Evolutionary conservation across 441 rosid genomes (phyloP), one percentile per base, ranked within the genome.

Genomic region (Theobroma grandiflorum): DNA sequence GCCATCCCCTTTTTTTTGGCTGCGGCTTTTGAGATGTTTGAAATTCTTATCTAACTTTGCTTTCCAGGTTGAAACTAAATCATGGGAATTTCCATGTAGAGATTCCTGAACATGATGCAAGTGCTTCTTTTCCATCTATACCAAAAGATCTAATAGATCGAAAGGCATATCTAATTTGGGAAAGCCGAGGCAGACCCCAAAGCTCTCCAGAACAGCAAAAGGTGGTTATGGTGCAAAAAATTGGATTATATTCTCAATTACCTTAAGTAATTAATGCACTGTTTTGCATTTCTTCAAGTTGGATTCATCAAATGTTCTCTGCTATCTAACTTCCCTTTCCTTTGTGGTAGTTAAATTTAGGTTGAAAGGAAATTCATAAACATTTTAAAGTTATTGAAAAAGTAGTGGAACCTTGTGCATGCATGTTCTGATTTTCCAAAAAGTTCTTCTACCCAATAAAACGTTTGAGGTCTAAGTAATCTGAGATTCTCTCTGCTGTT

Each of bases 1-100:
- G 16, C 77, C 55, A 52, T 75, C 71, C 75, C 59, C 18, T 49
- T 63, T 52, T 49, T 61, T 45, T 52, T 74, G 74, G 35, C n/a
- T 67, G 40, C 66, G 40, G 35, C 35, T 55, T 80, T 52, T 74
- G 64, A 79, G 31, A 69, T 79, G 66, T 77, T 75, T 64, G n/a
- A 7, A 66, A 74, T 38, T 64, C 73, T 74, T 38, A 40, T 78
- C 37, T 53, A 49, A 64, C 61, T 77, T 70, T 71, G 75, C 63
- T 58, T 74, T 67, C 81, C 67, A 89, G 92, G 93, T 81, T 90
- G 87, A 89, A 83, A 74, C 84, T 90, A 81, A 87, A 88, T 74
- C 86, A 75, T 80, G 93, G 96, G 62, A 92, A 92, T 81, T 92
- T 89, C 83, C 85, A 82, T 70, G 81, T 92, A 43, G 90, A 92